Evolutionary conservation across 208 protist genomes (phyloP), one percentile per base, ranked within the genome.

Genomic region (Angomonas ambiguus): DNA sequence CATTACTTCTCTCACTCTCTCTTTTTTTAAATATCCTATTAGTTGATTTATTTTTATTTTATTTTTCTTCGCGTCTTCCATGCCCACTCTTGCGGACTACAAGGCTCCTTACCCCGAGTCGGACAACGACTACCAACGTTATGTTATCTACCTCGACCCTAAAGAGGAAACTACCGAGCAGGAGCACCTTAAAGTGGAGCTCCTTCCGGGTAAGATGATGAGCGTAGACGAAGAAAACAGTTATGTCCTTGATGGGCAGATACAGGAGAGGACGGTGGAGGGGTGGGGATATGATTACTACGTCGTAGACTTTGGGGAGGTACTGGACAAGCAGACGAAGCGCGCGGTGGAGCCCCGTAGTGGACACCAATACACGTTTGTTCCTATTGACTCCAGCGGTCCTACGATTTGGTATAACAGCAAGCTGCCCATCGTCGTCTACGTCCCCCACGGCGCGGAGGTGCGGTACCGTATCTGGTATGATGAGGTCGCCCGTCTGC

Each of bases 91-190:
- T 51, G 74, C 66, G 1, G 81, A 87, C 60, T 85, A 80, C 73
- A 75, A 80, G 32, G 79, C 67, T 11, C 81, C 83, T 6, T 93
- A 91, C 74, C 87, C 87, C 2, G 71, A 66, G 56, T 70, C 87
- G n/a, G 64, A 65, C 0, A 38, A 71, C 8, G 73, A 83, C 24
- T 80, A 92, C 68, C 75, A 77, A 60, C 80, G 82, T 62, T 89
- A 70, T 61, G 80, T 87, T 30, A 85, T 92, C 58, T 83, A 84
- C 65, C 82, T 89, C 51, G 79, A 88, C 18, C 59, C 66, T 22
- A 82, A 83, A 59, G 76, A 60, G 20, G 65, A 82, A 45, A n/a
- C n/a, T n/a, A n/a, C n/a, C 20, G 63, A 71, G 2, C 63, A 65
- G 18, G 41, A 70, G 11, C 55, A 83, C 67, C 87, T 77, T 67